Evolutionary conservation across 2,329 filamentous ascomycete genomes (phyloP).

Genomic region (Fonsecaea pedrosoi): DNA sequence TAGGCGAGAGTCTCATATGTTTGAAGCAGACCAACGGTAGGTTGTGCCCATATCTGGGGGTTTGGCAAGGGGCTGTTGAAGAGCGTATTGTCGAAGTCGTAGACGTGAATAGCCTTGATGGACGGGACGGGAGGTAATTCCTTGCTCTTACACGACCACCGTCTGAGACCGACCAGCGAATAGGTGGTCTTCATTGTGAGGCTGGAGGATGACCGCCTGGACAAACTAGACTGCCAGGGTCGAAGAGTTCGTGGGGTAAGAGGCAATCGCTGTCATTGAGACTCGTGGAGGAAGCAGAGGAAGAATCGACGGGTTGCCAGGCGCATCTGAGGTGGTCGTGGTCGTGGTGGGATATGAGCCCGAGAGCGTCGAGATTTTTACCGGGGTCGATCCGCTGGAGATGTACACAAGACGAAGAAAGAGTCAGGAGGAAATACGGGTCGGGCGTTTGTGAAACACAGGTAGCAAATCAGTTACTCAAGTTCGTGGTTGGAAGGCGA

Average conservation of each 20-base stretch:
- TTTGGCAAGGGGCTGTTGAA: slow-evolving; percentile 93
- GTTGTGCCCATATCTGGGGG: slow-evolving; percentile 80
- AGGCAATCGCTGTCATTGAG: slow-evolving; percentile 14
- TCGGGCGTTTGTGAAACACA: not conserved
- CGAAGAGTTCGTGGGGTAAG: not conserved
- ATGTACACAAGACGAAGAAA: not conserved
- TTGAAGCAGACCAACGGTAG: slow-evolving; percentile 77
- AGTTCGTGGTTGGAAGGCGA: not conserved
- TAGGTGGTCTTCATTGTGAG: slow-evolving; percentile 40
- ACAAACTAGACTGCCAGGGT: slow-evolving; percentile 1
- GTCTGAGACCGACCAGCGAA: slow-evolving; percentile 76
- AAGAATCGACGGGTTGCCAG: slow-evolving; percentile 10
- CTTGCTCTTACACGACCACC: slow-evolving; percentile 78
- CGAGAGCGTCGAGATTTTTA: not conserved
- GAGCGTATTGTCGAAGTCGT: slow-evolving; percentile 97
- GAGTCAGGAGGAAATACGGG: not conserved
- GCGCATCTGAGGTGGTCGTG: slow-evolving; percentile 10
- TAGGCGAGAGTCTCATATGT: slow-evolving; percentile 77
- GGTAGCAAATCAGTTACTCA: not conserved
- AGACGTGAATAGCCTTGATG: slow-evolving; percentile 84
- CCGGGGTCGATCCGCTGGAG: not conserved
- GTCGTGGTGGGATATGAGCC: not conserved
- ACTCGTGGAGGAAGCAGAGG: not conserved
- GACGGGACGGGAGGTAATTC: slow-evolving; percentile 68
- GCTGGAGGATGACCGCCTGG: not conserved